Evolutionary conservation across 2,329 filamentous ascomycete species (phyloP).

Genomic region (Xylaria sp.): DNA sequence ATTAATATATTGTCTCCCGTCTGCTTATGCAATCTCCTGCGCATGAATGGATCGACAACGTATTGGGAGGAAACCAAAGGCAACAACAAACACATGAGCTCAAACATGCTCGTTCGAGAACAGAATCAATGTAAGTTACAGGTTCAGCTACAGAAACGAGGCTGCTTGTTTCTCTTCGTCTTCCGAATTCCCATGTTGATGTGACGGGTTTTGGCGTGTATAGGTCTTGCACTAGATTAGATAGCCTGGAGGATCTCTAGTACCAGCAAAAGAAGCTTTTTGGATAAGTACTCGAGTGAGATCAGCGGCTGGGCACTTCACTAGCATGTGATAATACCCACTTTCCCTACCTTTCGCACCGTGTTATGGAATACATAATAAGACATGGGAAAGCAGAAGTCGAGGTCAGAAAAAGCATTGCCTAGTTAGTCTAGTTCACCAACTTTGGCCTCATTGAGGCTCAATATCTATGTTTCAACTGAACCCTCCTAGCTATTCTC

Average conservation of each 20-base stretch:
- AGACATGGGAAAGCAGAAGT: slow-evolving; percentile 23
- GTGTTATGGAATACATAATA: neutral
- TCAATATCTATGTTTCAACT: neutral
- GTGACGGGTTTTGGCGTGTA: neutral
- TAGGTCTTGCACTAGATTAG: neutral
- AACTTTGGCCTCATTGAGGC: slow-evolving; percentile 1
- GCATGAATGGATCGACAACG: slow-evolving; percentile 6
- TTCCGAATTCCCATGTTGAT: neutral
- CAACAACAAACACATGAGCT: neutral
- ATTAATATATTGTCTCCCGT: slow-evolving; percentile 1
- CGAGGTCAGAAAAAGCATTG: slow-evolving; percentile 17
- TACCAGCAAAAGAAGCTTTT: neutral
- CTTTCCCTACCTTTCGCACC: neutral
- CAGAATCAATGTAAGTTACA: neutral
- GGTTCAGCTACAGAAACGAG: neutral
- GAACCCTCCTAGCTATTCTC: neutral
- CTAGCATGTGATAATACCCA: slow-evolving; percentile 11
- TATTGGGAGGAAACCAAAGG: neutral
- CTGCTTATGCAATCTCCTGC: slow-evolving; percentile 11
- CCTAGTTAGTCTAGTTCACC: neutral
- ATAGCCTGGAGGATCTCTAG: neutral
- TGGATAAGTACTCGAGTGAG: neutral
- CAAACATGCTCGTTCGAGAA: neutral
- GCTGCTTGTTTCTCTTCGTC: neutral
- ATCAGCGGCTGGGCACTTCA: slow-evolving; percentile 17